Evolutionary conservation across 2,329 filamentous ascomycete species (phyloP), one percentile per base, ranked within the genome.

Genomic region (Hypocreales sp.): DNA sequence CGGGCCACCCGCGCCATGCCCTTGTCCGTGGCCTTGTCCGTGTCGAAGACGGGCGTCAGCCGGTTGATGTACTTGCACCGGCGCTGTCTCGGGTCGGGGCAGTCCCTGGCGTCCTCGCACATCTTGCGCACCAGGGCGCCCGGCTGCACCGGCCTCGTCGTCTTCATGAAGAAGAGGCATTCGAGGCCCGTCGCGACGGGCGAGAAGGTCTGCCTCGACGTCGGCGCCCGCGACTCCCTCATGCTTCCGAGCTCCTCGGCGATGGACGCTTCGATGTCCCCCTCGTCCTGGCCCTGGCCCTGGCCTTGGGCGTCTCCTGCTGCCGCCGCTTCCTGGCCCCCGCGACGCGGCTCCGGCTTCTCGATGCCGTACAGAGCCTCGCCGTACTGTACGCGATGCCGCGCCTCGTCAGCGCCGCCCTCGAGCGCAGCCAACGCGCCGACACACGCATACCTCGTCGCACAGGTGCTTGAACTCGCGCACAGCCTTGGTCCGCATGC

Each of bases 211-310:
- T 64, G 49, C 30, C 58, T 58, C 31, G 59, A 55, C 15, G 47
- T 50, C 28, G 45, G 42, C 33, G 60, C 47, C 25, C 42, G 44
- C 17, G 51, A 40, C 21, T 55, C 42, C 29, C 67, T 71, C 40
- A 84, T 65, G 3, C 56, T 61, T 16, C 63, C 64, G n/a, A 90
- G 50, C 51, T 90, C 82, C 44, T 72, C 73, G 39, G 70, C 49
- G 38, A 90, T 81, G 16, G 73, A 67, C 5, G 69, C 62, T 44
- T 84, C 80, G 39, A 90, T 82, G 39, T 83, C 78, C n/a, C 54
- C 54, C 10, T 49, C 51, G 1, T 61, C 61, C 12, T 56, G 56
- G 5, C 58, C 58, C 6, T 57, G n/a, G n/a, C n/a, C n/a, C n/a
- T n/a, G n/a, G n/a, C n/a, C n/a, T n/a, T n/a, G n/a, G n/a, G n/a